These are phyloP conservation scores for Pontederia crassipes DNA, from an alignment of 176 grass and related monocot species.

Conservation along the genomic window DNA sequence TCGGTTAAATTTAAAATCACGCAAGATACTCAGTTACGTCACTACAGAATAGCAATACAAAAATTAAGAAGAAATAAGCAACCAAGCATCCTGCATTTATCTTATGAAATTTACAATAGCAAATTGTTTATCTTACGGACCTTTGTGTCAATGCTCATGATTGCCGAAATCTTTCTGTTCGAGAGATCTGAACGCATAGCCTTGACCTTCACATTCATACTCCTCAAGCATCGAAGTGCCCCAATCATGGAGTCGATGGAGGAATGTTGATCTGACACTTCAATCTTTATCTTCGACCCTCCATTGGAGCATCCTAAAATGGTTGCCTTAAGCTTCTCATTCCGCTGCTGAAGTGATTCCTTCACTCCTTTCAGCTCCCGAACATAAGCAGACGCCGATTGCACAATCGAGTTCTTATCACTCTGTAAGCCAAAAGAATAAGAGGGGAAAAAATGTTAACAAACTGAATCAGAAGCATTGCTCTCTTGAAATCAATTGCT, in stretches of 20 bases:
- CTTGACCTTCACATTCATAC: conserved; percentile 55
- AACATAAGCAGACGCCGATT: conserved; percentile 2
- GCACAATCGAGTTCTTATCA: conserved; percentile 19
- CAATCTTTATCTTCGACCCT: conserved; percentile 26
- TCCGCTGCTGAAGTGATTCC: not conserved
- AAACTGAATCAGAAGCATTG: no score
- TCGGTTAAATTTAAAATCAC: no score
- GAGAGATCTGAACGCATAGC: conserved; percentile 36
- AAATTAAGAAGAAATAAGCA: not conserved
- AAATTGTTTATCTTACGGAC: conserved; percentile 16
- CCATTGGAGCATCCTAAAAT: not conserved
- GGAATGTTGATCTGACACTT: conserved; percentile 44
- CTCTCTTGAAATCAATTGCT: no score
- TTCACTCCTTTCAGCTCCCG: conserved; percentile 5
- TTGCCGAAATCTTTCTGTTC: conserved; percentile 22
- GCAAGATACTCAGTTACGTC: no score
- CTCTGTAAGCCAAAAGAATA: not conserved
- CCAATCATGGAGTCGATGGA: conserved; percentile 53
- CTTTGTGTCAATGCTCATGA: conserved; percentile 67
- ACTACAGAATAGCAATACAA: no score
- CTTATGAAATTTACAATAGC: not conserved
- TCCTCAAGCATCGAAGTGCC: conserved; percentile 40
- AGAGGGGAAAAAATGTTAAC: no score
- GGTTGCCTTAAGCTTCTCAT: conserved; percentile 3
- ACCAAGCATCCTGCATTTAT: not conserved